Conservation (phyloP, 495 filamentous ascomycete genomes). For the Xylaria acuta region DNA sequence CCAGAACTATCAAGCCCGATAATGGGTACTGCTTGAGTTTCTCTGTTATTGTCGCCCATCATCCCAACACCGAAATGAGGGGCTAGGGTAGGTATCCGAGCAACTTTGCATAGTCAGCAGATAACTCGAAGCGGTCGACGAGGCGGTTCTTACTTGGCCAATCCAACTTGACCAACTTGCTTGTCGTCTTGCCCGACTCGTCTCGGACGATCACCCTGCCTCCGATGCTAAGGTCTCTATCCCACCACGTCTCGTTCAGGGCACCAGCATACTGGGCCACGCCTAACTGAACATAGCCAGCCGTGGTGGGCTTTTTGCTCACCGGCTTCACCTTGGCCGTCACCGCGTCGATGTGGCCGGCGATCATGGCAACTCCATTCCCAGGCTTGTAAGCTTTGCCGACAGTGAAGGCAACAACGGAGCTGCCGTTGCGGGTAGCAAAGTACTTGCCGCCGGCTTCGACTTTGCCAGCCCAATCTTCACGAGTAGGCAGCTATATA, state of each 20-base stretch:
- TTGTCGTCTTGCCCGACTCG: slow-evolving; percentile 76
- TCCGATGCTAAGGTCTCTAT: slow-evolving; percentile 88
- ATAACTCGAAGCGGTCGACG: neutral
- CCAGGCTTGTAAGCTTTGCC: slow-evolving; percentile 83
- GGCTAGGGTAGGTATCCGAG: slow-evolving; percentile 88
- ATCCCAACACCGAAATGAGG: slow-evolving; percentile 89
- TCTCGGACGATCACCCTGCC: slow-evolving; percentile 87
- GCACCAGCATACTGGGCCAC: slow-evolving; percentile 92
- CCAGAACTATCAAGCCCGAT: slow-evolving; percentile 85
- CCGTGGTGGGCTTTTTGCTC: slow-evolving; percentile 76
- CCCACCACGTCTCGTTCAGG: slow-evolving; percentile 90
- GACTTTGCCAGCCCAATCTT: slow-evolving; percentile 77
- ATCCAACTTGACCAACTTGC: slow-evolving; percentile 84
- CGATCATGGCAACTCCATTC: slow-evolving; percentile 80
- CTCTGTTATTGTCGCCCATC: slow-evolving; percentile 78
- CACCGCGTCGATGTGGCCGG: slow-evolving; percentile 90
- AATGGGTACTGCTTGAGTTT: slow-evolving; percentile 94
- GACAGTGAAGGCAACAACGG: slow-evolving; percentile 84
- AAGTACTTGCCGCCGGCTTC: slow-evolving; percentile 87
- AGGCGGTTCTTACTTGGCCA: slow-evolving; percentile 68
- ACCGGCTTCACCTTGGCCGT: slow-evolving; percentile 90
- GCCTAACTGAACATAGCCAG: slow-evolving; percentile 87
- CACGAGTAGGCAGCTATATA: slow-evolving; percentile 72
- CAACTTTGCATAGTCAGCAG: slow-evolving; percentile 58
- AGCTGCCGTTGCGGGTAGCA: slow-evolving; percentile 82